Evolutionary conservation across 768 basidiomycete genomes (phyloP).

Genomic region (Artomyces pyxidatus): DNA sequence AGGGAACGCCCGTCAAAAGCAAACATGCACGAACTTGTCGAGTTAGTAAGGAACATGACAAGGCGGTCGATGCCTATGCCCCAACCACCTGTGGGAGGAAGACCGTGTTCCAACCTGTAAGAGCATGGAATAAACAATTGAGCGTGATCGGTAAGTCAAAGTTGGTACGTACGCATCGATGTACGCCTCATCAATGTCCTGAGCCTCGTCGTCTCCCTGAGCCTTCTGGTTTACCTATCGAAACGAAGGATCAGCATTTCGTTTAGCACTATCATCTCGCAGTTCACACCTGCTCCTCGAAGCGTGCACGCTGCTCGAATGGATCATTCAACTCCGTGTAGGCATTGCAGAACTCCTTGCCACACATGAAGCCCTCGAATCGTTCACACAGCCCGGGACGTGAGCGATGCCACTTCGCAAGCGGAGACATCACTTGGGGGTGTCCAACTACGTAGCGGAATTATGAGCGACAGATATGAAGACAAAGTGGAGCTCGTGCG

Average conservation of each 20-base stretch:
- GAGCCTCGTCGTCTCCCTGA: slow-evolving; percentile 95
- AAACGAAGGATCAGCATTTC: not conserved
- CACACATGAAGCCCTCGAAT: slow-evolving; percentile 97
- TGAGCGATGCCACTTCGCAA: slow-evolving; percentile 98
- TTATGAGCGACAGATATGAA: not conserved
- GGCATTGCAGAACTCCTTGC: slow-evolving; percentile 97
- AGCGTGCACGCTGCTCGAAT: slow-evolving; percentile 89
- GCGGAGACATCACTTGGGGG: slow-evolving; percentile 98
- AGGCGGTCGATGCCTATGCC: slow-evolving; percentile 92
- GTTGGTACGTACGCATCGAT: slow-evolving; percentile 72
- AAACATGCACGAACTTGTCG: slow-evolving; percentile 56
- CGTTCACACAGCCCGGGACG: slow-evolving; percentile 96
- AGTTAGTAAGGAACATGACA: slow-evolving; percentile 98
- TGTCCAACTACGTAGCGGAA: slow-evolving; percentile 62
- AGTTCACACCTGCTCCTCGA: slow-evolving; percentile 76
- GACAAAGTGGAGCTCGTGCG: slow-evolving; percentile 12
- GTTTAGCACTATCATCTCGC: not conserved
- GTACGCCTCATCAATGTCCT: slow-evolving; percentile 93
- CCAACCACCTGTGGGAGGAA: slow-evolving; percentile 97
- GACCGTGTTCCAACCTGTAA: slow-evolving; percentile 84
- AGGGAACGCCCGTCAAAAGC: slow-evolving; percentile 1
- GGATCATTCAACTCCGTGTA: slow-evolving; percentile 99
- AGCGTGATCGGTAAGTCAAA: not conserved
- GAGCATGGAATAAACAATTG: slow-evolving; percentile 1
- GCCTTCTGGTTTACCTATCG: slow-evolving; percentile 81